phyloP scores from a whole-genome alignment of 2,329 filamentous ascomycete genomes.

The Myotisia sp. region DNA sequence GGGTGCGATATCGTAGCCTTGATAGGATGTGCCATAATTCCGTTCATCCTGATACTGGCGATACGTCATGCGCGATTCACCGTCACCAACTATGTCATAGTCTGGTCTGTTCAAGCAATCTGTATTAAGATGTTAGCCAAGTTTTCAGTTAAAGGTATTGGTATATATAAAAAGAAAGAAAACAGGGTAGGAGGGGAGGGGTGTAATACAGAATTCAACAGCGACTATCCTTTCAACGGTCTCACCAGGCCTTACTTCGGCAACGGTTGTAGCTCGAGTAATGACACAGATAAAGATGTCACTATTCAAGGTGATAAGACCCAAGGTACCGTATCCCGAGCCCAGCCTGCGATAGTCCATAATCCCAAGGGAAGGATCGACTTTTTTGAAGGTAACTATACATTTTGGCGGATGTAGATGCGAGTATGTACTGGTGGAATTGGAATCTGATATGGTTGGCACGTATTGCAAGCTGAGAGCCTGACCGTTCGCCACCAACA shows the following conservation, averaged over 20 bases:
- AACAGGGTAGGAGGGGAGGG: not conserved
- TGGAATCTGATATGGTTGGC: slow-evolving; percentile 46
- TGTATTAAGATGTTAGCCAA: slow-evolving; percentile 17
- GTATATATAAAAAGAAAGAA: slow-evolving; percentile 4
- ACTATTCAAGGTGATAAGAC: slow-evolving; percentile 65
- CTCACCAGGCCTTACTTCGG: slow-evolving; percentile 72
- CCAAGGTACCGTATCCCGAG: slow-evolving; percentile 71
- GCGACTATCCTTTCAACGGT: slow-evolving; percentile 73
- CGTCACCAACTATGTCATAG: slow-evolving; percentile 61
- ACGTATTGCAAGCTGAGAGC: slow-evolving; percentile 75
- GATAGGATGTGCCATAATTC: slow-evolving; percentile 36
- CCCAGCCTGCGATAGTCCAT: slow-evolving; percentile 65
- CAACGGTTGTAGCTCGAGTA: slow-evolving; percentile 62
- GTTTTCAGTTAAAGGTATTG: not conserved
- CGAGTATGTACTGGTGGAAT: slow-evolving; percentile 28
- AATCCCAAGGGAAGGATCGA: slow-evolving; percentile 48
- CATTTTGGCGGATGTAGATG: slow-evolving; percentile 43
- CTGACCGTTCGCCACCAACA: slow-evolving; percentile 64
- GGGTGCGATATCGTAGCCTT: slow-evolving; percentile 53
- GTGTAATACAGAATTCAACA: slow-evolving; percentile 58
- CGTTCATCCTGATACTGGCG: slow-evolving; percentile 41
- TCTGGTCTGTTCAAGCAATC: slow-evolving; percentile 78
- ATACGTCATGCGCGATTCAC: slow-evolving; percentile 35
- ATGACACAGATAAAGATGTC: slow-evolving; percentile 90
- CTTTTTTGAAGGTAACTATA: slow-evolving; percentile 72